Base-by-base conservation (phyloP, 495 filamentous ascomycete genomes). In the Annulohypoxylon maeteangense region DNA sequence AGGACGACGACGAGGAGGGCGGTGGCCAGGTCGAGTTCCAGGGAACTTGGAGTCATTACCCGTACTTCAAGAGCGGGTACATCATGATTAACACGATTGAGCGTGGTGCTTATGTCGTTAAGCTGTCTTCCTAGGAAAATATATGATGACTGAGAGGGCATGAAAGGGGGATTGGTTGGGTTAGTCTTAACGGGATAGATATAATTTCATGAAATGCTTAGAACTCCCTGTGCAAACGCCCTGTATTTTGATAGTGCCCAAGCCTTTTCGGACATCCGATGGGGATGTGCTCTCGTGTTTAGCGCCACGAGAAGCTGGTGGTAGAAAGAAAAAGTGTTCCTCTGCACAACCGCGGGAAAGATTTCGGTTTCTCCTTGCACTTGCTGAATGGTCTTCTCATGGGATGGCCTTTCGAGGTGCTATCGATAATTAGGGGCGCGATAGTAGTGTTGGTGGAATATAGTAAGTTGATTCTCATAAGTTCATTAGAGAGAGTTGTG, bases 11-110 rank as follows among this genome's bases (percentile, higher is more conserved):
- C 1, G 58, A 57, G 38, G 71, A 74, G 12, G 78, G 76, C 20
- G 83, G 81, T 51, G 87, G 86, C n/a, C 68, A 79, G 12, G 64
- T 85, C 7, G 83, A 85, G 60, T 89, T 89, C 68, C 76, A 82
- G n/a, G 88, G 88, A 11, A 84, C 83, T 14, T 90, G 88, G 88
- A 81, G 78, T 44, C 79, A 79, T 59, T 89, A 88, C 77, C 82
- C 86, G 0, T 83, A 80, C 69, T 90, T 90, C 73, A 81, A 84
- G 79, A 83, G 79, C 42, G 87, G 87, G 7, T 85, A 81, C 75
- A 82, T 90, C 34, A 72, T 89, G 42, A 74, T 90, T 53, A 89
- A 90, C 74, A 86, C 81, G 12, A 89, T 89, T 40, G 88, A 90
- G 81, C 75, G 87, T 14, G 87, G 88, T 42, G 81, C 78, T 12